Base-by-base conservation (phyloP, 2,329 filamentous ascomycete species). In the Aspergillus versicolor region DNA sequence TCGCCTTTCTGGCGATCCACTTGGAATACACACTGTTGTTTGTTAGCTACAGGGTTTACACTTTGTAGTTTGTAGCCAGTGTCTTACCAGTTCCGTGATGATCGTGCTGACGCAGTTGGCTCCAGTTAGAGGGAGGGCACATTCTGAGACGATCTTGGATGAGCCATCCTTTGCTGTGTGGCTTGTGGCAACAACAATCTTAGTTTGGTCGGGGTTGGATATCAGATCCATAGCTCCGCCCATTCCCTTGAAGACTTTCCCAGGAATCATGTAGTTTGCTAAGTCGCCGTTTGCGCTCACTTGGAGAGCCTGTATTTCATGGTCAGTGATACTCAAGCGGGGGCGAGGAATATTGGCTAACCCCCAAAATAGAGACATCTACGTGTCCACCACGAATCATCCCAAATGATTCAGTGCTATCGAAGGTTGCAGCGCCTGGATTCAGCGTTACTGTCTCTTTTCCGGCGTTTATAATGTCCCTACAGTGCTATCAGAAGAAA, bases 251-350 rank as follows among this genome's bases (percentile, higher is more conserved):
- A 92, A 72, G 11, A 91, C 85, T 75, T 93, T 94, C 22, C 91
- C 91, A 0, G 91, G 91, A 61, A 95, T 89, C 88, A 94, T 94
- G 80, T 91, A 95, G 75, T 94, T 94, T 45, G 91, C 91, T 52
- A 95, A 76, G 70, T 95, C 91, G 24, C 91, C 91, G 2, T 83
- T 80, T 0, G 89, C 89, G 62, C 85, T 88, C 21, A 94, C 90
- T 77, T 95, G 89, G 63, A 93, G 84, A 2, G 90, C 88, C 53
- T 65, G 48, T 55, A 12, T 49, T 5, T 34, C 6, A 15, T 15
- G 27, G 38, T 44, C n/a, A 50, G 17, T 24, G n/a, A 5, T 9
- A 5, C n/a, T 34, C 12, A 41, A 32, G 19, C 34, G 2, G 13
- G 34, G 13, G 13, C 15, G 22, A 19, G 6, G 15, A 37, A 48